Percentiles rank a stretch among this genome's conserved stretches.
Conservation (phyloP, 352 stramenopile species). For the Phytophthora boehmeriae region DNA sequence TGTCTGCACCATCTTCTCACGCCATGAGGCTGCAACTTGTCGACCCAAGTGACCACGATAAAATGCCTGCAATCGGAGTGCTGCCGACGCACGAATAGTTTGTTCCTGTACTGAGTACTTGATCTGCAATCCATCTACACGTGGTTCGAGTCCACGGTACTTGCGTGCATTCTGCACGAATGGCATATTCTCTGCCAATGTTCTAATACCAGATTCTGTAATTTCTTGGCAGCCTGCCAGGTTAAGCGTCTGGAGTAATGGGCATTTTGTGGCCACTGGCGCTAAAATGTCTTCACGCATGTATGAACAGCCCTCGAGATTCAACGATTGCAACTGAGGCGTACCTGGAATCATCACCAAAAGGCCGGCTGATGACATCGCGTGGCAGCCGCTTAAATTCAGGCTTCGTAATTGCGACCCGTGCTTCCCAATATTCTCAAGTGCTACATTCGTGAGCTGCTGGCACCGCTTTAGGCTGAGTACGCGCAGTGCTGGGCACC, state of each 20-base stretch:
- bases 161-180: constrained; percentile 59
- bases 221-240: constrained; percentile 81
- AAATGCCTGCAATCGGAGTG: constrained; percentile 70
- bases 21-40: constrained; percentile 57
- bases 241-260: constrained; percentile 70
- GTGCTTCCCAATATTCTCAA: constrained; percentile 57
- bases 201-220: constrained; percentile 69
- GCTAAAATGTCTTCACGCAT: constrained; percentile 79
- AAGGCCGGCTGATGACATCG: constrained; percentile 60
- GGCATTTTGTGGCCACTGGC: constrained; percentile 52
- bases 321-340: constrained; percentile 61
- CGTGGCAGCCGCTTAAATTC: constrained; percentile 68
- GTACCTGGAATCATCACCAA: constrained; percentile 57
- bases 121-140: constrained; percentile 49
- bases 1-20: constrained; percentile 53
- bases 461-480: constrained; percentile 66
- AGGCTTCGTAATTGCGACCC: constrained; percentile 52
- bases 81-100: constrained; percentile 74
- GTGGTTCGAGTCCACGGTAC: constrained; percentile 72
- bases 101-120: constrained; percentile 80
- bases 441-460: constrained; percentile 58
- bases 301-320: constrained; percentile 66
- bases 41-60: constrained; percentile 64
- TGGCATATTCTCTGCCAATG: constrained; percentile 70
- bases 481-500: constrained; percentile 60